Conservation (phyloP, 2,329 filamentous ascomycete species). For the Alternaria sp. region DNA sequence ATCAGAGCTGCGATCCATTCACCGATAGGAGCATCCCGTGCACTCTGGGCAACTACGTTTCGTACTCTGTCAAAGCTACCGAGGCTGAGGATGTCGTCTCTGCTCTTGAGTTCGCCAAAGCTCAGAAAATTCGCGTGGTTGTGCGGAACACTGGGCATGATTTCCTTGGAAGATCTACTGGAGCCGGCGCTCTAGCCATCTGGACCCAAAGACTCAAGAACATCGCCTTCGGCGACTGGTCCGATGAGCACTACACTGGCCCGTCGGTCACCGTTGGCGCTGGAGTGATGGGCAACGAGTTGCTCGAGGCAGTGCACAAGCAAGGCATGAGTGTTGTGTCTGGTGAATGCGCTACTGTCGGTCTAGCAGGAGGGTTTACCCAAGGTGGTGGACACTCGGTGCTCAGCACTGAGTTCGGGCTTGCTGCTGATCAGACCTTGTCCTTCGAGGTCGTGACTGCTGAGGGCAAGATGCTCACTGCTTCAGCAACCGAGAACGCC, state of each 20-base stretch:
- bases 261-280: slow-evolving; percentile 35
- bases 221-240: slow-evolving; percentile 26
- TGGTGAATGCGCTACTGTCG: slow-evolving; percentile 43
- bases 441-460: slow-evolving; percentile 42
- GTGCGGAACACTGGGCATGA: slow-evolving; percentile 30
- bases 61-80: slow-evolving; percentile 45
- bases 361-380: slow-evolving; percentile 40
- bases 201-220: slow-evolving; percentile 41
- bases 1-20: slow-evolving; percentile 25
- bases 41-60: slow-evolving; percentile 31
- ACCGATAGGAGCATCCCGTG: slow-evolving; percentile 9
- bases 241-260: slow-evolving; percentile 31
- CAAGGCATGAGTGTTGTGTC: slow-evolving; percentile 30
- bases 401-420: slow-evolving; percentile 27
- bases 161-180: slow-evolving; percentile 38
- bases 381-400: slow-evolving; percentile 41
- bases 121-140: slow-evolving; percentile 35
- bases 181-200: slow-evolving; percentile 33
- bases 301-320: slow-evolving; percentile 25
- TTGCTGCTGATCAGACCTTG: slow-evolving; percentile 41
- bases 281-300: slow-evolving; percentile 35
- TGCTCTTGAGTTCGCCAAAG: slow-evolving; percentile 32
- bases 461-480: slow-evolving; percentile 35
- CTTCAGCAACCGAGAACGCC: slow-evolving; percentile 33
- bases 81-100: slow-evolving; percentile 2